These are phyloP conservation scores for Ilyonectria robusta DNA, from an alignment of 2,329 filamentous ascomycete genomes.

Conservation along the genomic window DNA sequence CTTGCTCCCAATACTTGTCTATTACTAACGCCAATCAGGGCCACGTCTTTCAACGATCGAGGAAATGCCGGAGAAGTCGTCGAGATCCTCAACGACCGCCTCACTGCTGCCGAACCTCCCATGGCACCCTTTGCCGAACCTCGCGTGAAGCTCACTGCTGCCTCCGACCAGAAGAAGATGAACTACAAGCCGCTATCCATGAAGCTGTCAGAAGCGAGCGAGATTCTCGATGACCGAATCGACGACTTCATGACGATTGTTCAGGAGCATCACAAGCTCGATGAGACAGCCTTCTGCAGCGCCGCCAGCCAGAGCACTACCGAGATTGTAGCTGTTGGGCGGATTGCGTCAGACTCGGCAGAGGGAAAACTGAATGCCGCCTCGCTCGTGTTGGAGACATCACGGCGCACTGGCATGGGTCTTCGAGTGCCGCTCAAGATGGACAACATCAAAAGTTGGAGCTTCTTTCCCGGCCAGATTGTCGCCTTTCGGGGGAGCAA, in stretches of 20 bases:
- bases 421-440: slow-evolving; percentile 85
- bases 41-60: slow-evolving; percentile 77
- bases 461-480: slow-evolving; percentile 95
- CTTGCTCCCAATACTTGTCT: too few relatives aligned
- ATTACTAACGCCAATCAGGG: slow-evolving; percentile 37
- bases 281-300: slow-evolving; percentile 87
- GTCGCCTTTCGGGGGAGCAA: slow-evolving; percentile 91
- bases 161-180: slow-evolving; percentile 91
- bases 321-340: slow-evolving; percentile 90
- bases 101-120: slow-evolving; percentile 76
- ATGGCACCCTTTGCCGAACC: slow-evolving; percentile 80
- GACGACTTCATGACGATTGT: slow-evolving; percentile 87
- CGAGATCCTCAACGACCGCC: slow-evolving; percentile 85
- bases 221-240: slow-evolving; percentile 95
- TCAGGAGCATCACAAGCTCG: slow-evolving; percentile 80
- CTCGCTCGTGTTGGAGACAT: slow-evolving; percentile 90
- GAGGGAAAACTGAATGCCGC: slow-evolving; percentile 89
- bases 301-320: slow-evolving; percentile 87
- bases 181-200: slow-evolving; percentile 93
- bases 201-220: slow-evolving; percentile 93
- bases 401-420: slow-evolving; percentile 85
- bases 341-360: slow-evolving; percentile 89
- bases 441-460: slow-evolving; percentile 75
- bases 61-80: slow-evolving; percentile 84
- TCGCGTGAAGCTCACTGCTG: slow-evolving; percentile 87